Base-by-base conservation (phyloP, 2,329 filamentous ascomycete genomes). In the Ascochyta clinopodiicola region DNA sequence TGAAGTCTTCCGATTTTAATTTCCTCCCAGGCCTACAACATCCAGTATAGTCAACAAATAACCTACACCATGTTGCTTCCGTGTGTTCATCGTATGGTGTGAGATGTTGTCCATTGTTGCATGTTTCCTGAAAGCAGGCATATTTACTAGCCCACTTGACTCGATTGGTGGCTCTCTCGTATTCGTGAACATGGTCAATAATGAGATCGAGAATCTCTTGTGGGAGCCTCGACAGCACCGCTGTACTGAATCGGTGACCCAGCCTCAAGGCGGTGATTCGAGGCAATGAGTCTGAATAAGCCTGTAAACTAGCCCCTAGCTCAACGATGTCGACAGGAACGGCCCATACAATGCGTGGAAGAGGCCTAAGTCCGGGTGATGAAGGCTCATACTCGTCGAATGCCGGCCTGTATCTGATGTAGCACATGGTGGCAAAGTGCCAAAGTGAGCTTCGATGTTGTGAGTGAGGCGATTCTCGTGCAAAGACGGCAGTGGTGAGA, bases 201-300 rank as follows among this genome's bases (percentile, higher is more conserved):
- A 59, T 44, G 1, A 55, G 44, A 7, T 60, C 59, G 7, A 61
- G 37, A 5, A 63, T 32, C 13, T 61, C 59, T 27, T 59, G 53
- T 1, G 56, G 47, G 1, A 59, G 36, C 5, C 15, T 25, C 2
- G 50, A 51, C 0, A 63, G 50, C 6, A 44, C n/a, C 6, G n/a
- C 35, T 9, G 15, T 13, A 4, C 51, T 27, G 19, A 55, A 54
- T 3, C 58, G 43, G 49, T 61, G 59, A 29, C 50, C 53, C 6
- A 61, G 47, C 1, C 61, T 49, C 3, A 63, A 15, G 0, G 29
- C 43, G 4, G 22, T 35, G 5, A 42, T 29, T 6, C 36, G 31
- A 4, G 21, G 19, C 1, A 29, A 9, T 2, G 45, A 13, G 2
- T 15, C 31, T 4, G 36, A 22, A 24, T 43, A 57, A 3, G 56